Conservation (phyloP, 2,329 filamentous ascomycete species). For the Diaporthe humulicola region DNA sequence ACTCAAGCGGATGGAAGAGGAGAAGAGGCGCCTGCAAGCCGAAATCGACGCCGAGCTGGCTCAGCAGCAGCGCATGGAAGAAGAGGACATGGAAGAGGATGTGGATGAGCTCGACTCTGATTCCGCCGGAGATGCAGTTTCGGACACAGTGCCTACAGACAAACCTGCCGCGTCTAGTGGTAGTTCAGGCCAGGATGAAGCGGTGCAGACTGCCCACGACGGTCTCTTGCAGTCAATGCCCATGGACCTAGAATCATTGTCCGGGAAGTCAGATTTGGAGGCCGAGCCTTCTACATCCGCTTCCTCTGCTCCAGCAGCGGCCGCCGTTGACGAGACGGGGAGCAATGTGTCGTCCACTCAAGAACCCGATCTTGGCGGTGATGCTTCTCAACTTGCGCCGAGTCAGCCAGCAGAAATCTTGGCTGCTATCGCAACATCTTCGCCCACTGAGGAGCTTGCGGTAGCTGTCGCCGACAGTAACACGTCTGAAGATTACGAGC, state of each 20-base stretch:
- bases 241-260: conserved; percentile 43
- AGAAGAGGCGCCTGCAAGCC: conserved; percentile 63
- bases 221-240: conserved; percentile 31
- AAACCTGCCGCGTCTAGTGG: not conserved
- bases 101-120: conserved; percentile 49
- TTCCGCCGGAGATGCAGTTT: conserved; percentile 52
- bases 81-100: conserved; percentile 42
- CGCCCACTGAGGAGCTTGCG: not conserved
- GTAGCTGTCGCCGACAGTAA: conserved; percentile 41
- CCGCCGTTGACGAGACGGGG: not conserved
- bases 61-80: conserved; percentile 44
- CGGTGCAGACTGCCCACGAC: not conserved
- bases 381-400: not conserved
- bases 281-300: not conserved
- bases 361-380: not conserved
- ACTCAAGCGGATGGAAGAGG: conserved; percentile 60
- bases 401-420: conserved; percentile 12
- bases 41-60: conserved; percentile 56
- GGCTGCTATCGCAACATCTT: not conserved
- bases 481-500: conserved; percentile 68
- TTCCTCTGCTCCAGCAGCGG: not conserved
- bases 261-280: conserved; percentile 2
- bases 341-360: not conserved
- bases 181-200: not conserved
- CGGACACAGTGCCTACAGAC: not conserved